Evolutionary conservation across 2,329 filamentous ascomycete species (phyloP), one percentile per base, ranked within the genome.

Genomic region (Zasmidium citrigriseum): DNA sequence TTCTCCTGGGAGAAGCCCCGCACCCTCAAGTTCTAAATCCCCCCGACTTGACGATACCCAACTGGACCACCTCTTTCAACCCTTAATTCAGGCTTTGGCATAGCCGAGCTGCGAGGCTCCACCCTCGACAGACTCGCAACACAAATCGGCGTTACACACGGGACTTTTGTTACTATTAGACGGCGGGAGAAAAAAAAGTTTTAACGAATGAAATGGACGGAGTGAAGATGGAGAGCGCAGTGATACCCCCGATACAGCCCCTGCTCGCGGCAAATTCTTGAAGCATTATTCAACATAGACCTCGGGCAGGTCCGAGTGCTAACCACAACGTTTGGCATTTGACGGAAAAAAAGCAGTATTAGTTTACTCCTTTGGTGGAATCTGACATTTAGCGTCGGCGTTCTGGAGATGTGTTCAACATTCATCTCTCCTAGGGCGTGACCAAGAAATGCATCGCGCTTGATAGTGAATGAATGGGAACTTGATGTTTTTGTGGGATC

Each of bases 1-100:
- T 99, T 99, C 86, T 87, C 83, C 80, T 99, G 95, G 95, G 95
- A 99, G 88, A 86, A 98, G 87, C 93, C 95, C 75, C 97, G 96
- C 90, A 72, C 83, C 69, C 90, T 99, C 75, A 93, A 90, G 81
- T 89, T 91, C 80, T 98, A 96, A 86, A 77, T 55, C 53, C 7
- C 7, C 27, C 27, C 27, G 7, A 34, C 27, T 14, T 41, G 4
- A 41, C 34, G 34, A 41, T n/a, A 7, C 27, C 27, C 27, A 7
- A 29, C 27, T 41, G 34, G n/a, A n/a, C n/a, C n/a, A n/a, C n/a
- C n/a, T n/a, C n/a, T n/a, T 49, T 25, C 46, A 25, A 49, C 16
- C 22, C 27, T 49, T 23, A 16, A 41, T 41, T 41, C 34, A 11
- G 16, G 34, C 34, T 41, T 41, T n/a, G 44, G 55, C 55, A 58